Conservation (phyloP, 768 basidiomycete species). For the Suillus sp. region DNA sequence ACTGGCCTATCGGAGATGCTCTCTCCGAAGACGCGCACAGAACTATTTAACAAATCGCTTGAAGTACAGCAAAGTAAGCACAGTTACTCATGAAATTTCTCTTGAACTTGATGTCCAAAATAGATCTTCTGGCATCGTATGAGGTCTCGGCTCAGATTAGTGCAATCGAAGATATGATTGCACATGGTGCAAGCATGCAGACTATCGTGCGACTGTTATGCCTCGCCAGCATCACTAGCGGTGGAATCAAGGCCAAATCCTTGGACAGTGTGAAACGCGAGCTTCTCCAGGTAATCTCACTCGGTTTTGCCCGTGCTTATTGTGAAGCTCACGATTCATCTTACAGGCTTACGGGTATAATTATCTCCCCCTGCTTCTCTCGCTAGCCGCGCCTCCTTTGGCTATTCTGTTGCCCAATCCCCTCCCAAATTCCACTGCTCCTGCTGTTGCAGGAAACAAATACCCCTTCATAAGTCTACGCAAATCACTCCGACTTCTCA, state of each 20-base stretch:
- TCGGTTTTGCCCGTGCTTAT: neutral
- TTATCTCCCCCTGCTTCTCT: constrained; percentile 66
- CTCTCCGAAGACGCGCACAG: constrained; percentile 79
- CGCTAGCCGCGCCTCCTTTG: constrained; percentile 67
- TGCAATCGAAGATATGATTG: constrained; percentile 90
- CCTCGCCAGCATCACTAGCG: constrained; percentile 79
- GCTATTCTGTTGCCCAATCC: constrained; percentile 68
- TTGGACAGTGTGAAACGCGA: constrained; percentile 92
- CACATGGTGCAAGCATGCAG: constrained; percentile 82
- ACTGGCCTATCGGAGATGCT: constrained; percentile 93
- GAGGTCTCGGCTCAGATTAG: constrained; percentile 76
- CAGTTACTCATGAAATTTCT: constrained; percentile 11
- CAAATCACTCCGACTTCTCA: constrained; percentile 87
- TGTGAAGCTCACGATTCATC: constrained; percentile 18
- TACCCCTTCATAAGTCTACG: constrained; percentile 74
- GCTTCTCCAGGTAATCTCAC: constrained; percentile 67
- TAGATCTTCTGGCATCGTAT: constrained; percentile 94
- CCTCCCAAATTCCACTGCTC: constrained; percentile 52
- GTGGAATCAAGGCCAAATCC: constrained; percentile 84
- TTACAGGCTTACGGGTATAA: constrained; percentile 75
- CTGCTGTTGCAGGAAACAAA: constrained; percentile 48
- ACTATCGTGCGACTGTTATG: constrained; percentile 80
- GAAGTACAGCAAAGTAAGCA: constrained; percentile 93
- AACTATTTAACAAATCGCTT: constrained; percentile 87
- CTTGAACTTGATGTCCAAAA: constrained; percentile 11